Evolutionary conservation across 2,329 filamentous ascomycete genomes (phyloP).

Genomic region (Xylaria digitata): DNA sequence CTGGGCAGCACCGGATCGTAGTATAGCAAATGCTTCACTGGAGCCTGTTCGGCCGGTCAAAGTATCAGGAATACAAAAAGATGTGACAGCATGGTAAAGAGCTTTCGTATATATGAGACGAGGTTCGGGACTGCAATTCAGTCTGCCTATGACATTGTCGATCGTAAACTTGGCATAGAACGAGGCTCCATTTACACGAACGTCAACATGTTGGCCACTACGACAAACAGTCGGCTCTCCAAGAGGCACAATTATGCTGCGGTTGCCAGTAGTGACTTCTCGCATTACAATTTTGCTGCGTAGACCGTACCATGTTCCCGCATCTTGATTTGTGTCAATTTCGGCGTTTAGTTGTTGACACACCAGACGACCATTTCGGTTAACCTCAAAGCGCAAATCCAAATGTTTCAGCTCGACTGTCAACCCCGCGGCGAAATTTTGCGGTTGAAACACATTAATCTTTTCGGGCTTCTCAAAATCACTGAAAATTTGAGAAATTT

Average conservation of each 20-base stretch:
- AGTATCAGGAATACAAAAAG: constrained; percentile 28
- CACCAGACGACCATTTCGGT: constrained; percentile 54
- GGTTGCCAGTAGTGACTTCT: constrained; percentile 54
- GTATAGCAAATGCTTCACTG: constrained; percentile 66
- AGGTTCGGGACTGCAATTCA: constrained; percentile 33
- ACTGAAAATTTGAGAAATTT: constrained; percentile 58
- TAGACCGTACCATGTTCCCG: constrained; percentile 70
- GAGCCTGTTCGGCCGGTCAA: constrained; percentile 46
- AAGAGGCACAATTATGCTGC: constrained; percentile 67
- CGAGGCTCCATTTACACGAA: constrained; percentile 10
- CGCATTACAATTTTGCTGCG: constrained; percentile 67
- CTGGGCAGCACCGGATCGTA: constrained; percentile 62
- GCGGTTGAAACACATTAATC: constrained; percentile 62
- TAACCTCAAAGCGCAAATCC: constrained; percentile 66
- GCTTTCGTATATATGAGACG: constrained; percentile 31
- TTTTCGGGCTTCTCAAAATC: constrained; percentile 59
- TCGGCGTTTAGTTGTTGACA: constrained; percentile 62
- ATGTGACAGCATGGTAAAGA: constrained; percentile 33
- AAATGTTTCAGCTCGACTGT: constrained; percentile 63
- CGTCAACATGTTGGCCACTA: constrained; percentile 41
- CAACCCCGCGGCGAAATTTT: constrained; percentile 41
- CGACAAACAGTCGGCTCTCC: constrained; percentile 52
- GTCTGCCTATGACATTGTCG: constrained; percentile 22
- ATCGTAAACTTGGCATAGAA: constrained; percentile 28
- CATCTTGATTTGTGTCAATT: constrained; percentile 68